These are phyloP conservation scores for Wickerhamomyces bisporus DNA, from an alignment of 805 yeast species.

Conservation along the genomic window DNA sequence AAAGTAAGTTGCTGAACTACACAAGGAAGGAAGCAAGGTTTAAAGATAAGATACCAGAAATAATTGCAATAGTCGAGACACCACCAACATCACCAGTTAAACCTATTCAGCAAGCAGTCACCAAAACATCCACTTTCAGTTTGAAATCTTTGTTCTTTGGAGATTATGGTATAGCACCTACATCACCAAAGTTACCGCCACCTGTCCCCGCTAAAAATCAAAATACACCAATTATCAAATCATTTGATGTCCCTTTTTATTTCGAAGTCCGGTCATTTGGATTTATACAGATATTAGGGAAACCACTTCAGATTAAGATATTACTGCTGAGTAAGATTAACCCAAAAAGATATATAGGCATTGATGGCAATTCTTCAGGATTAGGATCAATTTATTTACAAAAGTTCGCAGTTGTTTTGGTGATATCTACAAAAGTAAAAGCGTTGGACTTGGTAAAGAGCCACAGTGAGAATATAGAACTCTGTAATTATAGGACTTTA, in stretches of 20 bases:
- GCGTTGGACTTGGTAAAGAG: conserved; percentile 12
- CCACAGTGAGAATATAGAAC: neutral
- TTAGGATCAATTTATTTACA: conserved; percentile 42
- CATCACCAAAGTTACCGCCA: neutral
- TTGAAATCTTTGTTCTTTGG: conserved; percentile 1
- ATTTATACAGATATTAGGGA: conserved; percentile 6
- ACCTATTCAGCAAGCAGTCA: neutral
- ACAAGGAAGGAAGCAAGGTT: conserved; percentile 38
- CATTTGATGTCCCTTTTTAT: conserved; percentile 8
- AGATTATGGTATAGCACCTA: neutral
- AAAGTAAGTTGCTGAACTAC: conserved; percentile 38
- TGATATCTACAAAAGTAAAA: conserved; percentile 13
- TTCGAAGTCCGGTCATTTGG: conserved; percentile 14
- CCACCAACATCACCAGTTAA: neutral
- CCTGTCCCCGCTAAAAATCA: conserved; percentile 1
- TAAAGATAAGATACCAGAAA: conserved; percentile 37
- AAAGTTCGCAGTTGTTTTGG: conserved; percentile 27
- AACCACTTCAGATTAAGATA: conserved; percentile 19
- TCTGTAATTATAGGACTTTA: neutral
- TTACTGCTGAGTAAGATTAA: conserved; percentile 17
- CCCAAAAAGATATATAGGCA: conserved; percentile 24
- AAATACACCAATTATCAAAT: conserved; percentile 2
- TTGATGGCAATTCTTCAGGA: conserved; percentile 41
- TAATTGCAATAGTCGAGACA: conserved; percentile 31
- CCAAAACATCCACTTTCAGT: conserved; percentile 3